phyloP scores from a whole-genome alignment of 495 filamentous ascomycete genomes.

The Xylaria intraflava region DNA sequence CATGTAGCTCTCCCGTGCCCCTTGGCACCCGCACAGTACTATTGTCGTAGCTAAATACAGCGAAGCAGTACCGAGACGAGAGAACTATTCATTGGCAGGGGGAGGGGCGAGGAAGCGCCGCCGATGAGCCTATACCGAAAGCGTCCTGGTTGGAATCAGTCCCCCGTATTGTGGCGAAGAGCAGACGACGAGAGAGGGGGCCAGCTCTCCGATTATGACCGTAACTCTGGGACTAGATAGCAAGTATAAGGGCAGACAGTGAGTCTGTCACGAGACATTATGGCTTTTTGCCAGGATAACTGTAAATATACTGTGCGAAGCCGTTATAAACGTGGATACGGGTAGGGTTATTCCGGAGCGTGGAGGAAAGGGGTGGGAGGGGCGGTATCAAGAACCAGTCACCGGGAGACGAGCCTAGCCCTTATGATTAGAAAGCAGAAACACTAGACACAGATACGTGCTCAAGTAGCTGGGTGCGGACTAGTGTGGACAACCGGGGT shows the following conservation, averaged over 20 bases:
- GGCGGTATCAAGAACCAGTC: neutral
- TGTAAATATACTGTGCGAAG: slow-evolving; percentile 2
- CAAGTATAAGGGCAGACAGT: neutral
- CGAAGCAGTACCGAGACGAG: neutral
- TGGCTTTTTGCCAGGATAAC: neutral
- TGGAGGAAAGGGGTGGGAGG: neutral
- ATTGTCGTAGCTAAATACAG: neutral
- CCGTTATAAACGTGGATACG: neutral
- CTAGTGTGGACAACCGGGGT: neutral
- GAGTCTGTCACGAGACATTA: neutral
- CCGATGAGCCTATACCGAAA: neutral
- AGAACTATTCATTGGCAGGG: neutral
- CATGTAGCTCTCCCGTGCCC: neutral
- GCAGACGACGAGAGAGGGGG: neutral
- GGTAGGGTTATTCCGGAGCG: neutral
- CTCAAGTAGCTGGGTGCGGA: neutral
- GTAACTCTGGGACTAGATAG: neutral
- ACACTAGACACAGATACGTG: neutral
- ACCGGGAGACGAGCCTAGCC: slow-evolving; percentile 1
- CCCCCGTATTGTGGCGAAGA: neutral
- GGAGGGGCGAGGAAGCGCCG: too few relatives aligned
- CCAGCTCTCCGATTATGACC: neutral
- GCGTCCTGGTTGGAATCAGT: neutral
- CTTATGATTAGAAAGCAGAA: neutral
- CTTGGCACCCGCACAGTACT: slow-evolving; percentile 4